Conservation (phyloP, 106 monocot genomes). For the Alisma plantagoaquatica region DNA sequence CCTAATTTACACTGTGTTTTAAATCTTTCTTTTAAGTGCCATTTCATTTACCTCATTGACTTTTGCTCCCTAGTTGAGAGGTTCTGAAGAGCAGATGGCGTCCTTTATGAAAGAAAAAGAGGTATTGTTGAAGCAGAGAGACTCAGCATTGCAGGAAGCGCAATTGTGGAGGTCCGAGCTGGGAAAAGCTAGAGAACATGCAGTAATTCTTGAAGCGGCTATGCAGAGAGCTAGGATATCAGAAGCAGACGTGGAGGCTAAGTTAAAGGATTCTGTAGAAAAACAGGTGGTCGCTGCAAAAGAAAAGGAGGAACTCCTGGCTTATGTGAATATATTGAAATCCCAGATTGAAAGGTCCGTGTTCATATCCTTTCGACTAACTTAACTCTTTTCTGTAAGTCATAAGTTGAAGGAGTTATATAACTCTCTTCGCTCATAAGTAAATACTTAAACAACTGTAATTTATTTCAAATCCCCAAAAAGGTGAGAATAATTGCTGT, state of each 20-base stretch:
- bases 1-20: no score
- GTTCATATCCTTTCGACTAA: no score
- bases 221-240: conserved; percentile 68
- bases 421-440: no score
- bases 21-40: no score
- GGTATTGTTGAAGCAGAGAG: conserved; percentile 53
- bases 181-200: conserved; percentile 85
- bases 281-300: conserved; percentile 45
- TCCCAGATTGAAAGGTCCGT: conserved; percentile 86
- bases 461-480: no score
- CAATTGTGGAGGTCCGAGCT: conserved; percentile 88
- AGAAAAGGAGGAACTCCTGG: conserved; percentile 84
- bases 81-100: conserved; percentile 51
- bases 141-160: conserved; percentile 79
- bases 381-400: no score
- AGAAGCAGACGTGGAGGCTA: conserved; percentile 48
- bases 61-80: conserved; percentile 57
- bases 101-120: conserved; percentile 53
- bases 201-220: conserved; percentile 84
- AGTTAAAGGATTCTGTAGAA: conserved; percentile 52
- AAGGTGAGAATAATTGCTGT: no score
- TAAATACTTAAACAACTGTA: no score
- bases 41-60: no score
- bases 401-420: no score
- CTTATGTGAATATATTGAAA: conserved; percentile 55